These are phyloP conservation scores for Yamadazyma insecticola DNA, from an alignment of 805 yeast genomes.

Conservation along the genomic window DNA sequence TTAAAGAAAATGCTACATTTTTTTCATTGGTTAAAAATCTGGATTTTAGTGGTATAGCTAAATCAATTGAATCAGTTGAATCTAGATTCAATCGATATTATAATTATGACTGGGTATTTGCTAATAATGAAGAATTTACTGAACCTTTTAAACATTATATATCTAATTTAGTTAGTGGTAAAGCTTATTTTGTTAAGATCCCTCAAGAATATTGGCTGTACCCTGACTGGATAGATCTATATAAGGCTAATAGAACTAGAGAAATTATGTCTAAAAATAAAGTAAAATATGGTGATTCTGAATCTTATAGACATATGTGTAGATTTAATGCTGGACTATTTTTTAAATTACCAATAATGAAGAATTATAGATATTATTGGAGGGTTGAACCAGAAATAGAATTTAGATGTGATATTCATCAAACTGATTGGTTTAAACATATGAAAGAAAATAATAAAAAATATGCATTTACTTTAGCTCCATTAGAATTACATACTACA, in stretches of 20 bases:
- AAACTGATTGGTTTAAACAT: constrained; percentile 56
- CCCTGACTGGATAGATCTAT: constrained; percentile 57
- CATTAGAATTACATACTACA: constrained; percentile 58
- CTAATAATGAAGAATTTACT: constrained; percentile 63
- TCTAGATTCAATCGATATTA: constrained; percentile 45
- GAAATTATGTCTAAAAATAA: constrained; percentile 7
- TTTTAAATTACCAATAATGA: constrained; percentile 53
- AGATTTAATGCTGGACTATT: constrained; percentile 51
- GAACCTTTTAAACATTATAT: constrained; percentile 50
- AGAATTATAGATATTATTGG: constrained; percentile 65
- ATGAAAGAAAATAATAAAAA: constrained; percentile 52
- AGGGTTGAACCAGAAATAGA: constrained; percentile 68
- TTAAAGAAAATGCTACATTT: constrained; percentile 15
- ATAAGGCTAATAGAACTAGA: constrained; percentile 13
- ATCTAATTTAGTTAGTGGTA: constrained; percentile 49
- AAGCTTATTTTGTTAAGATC: constrained; percentile 56
- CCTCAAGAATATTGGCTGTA: constrained; percentile 63
- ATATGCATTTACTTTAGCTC: constrained; percentile 64
- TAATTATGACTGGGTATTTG: constrained; percentile 75
- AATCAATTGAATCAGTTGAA: constrained; percentile 19
- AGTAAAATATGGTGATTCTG: constrained; percentile 55
- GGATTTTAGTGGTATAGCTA: constrained; percentile 11
- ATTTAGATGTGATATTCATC: constrained; percentile 47
- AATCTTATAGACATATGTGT: constrained; percentile 68
- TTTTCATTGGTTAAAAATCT: constrained; percentile 14